Conservation (phyloP, 2,329 filamentous ascomycete genomes). For the Talaromyces albobiverticillius region DNA sequence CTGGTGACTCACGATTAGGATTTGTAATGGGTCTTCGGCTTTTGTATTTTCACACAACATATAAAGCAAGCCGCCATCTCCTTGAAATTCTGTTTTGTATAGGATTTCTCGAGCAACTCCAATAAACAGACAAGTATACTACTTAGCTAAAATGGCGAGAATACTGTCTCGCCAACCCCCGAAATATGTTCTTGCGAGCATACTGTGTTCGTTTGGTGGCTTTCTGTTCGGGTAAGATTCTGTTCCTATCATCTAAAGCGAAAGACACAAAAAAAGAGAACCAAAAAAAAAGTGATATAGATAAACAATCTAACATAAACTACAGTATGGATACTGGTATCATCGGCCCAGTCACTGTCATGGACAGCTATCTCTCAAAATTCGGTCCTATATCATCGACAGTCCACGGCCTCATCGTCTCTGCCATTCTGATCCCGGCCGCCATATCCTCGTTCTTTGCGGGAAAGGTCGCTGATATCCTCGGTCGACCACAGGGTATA, state of each 20-base stretch:
- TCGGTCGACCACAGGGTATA: slow-evolving; percentile 51
- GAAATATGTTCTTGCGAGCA: slow-evolving; percentile 19
- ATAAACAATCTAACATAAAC: background rate
- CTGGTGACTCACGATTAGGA: no score
- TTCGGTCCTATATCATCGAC: slow-evolving; percentile 53
- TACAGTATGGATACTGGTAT: slow-evolving; percentile 49
- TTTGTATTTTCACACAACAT: no score
- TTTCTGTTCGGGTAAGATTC: slow-evolving; percentile 18
- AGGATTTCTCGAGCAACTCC: no score
- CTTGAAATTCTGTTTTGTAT: no score
- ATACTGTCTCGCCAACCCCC: slow-evolving; percentile 7
- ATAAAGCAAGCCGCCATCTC: no score
- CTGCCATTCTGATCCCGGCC: slow-evolving; percentile 58
- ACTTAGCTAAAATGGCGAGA: background rate
- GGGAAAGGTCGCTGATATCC: slow-evolving; percentile 51
- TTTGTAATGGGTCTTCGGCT: no score
- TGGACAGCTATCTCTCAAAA: slow-evolving; percentile 50
- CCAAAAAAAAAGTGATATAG: background rate
- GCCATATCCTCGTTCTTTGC: slow-evolving; percentile 58
- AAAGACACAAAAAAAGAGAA: background rate
- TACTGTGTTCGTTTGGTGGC: slow-evolving; percentile 19
- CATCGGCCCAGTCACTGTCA: slow-evolving; percentile 60
- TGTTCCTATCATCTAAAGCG: background rate
- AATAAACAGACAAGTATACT: no score
- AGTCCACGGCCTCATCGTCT: slow-evolving; percentile 58